phyloP scores from a whole-genome alignment of 148 eudicot genomes.

The Amaranthus palmeri region DNA sequence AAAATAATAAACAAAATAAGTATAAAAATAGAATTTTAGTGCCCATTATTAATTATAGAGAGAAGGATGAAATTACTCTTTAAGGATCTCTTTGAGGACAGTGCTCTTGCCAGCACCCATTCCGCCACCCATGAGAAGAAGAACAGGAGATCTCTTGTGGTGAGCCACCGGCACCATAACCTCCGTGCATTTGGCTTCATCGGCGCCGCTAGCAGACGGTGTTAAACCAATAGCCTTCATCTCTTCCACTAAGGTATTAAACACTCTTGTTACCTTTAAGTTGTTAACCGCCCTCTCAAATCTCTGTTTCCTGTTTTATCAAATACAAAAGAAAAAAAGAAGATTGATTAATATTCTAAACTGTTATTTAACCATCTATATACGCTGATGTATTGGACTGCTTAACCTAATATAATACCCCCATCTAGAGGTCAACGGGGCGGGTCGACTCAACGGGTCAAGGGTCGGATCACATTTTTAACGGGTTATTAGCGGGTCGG shows the following conservation, averaged over 20 bases:
- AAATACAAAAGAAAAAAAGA: too few relatives aligned
- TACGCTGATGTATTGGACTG: too few relatives aligned
- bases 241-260: slow-evolving; percentile 74
- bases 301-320: slow-evolving; percentile 57
- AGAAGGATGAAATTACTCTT: slow-evolving; percentile 41
- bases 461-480: too few relatives aligned
- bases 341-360: too few relatives aligned
- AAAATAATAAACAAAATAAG: neutral
- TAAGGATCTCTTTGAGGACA: slow-evolving; percentile 78
- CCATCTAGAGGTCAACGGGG: too few relatives aligned
- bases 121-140: slow-evolving; percentile 94
- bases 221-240: slow-evolving; percentile 62
- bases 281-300: slow-evolving; percentile 60
- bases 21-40: too few relatives aligned
- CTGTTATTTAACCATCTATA: too few relatives aligned
- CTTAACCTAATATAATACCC: too few relatives aligned
- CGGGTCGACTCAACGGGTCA: too few relatives aligned
- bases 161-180: slow-evolving; percentile 85
- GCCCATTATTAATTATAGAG: too few relatives aligned
- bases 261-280: slow-evolving; percentile 59
- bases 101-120: slow-evolving; percentile 99
- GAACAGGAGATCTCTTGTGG: slow-evolving; percentile 67
- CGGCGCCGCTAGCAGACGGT: slow-evolving; percentile 20
- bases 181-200: slow-evolving; percentile 43
- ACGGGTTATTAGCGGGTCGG: too few relatives aligned